These are phyloP conservation scores for Colletotrichum brevisporum DNA, from an alignment of 2,329 filamentous ascomycete genomes.

Conservation along the genomic window DNA sequence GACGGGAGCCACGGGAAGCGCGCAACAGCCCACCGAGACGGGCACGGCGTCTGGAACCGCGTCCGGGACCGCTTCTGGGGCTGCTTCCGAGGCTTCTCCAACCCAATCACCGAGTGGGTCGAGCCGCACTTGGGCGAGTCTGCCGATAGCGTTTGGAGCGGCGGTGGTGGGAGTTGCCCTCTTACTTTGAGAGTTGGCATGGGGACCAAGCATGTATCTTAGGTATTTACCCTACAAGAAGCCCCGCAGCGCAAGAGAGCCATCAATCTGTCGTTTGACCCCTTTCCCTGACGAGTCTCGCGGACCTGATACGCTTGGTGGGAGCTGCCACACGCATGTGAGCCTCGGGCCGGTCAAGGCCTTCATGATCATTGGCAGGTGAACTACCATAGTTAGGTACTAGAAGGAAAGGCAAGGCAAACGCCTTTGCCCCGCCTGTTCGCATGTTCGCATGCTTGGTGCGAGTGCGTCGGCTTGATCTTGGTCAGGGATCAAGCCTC, in stretches of 20 bases:
- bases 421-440: slow-evolving; percentile 29
- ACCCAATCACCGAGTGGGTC: slow-evolving; percentile 18
- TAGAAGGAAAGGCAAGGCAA: background rate
- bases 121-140: background rate
- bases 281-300: background rate
- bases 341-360: slow-evolving; percentile 27
- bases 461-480: slow-evolving; percentile 2
- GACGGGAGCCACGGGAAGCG: background rate
- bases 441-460: background rate
- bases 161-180: slow-evolving; percentile 1
- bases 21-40: slow-evolving; percentile 14
- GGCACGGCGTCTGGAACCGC: background rate
- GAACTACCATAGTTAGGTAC: background rate
- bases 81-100: slow-evolving; percentile 2
- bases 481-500: slow-evolving; percentile 18
- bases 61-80: background rate
- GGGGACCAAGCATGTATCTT: background rate
- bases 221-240: too few species aligned
- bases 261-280: background rate
- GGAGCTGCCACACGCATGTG: slow-evolving; percentile 15
- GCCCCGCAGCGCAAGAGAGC: too few species aligned
- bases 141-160: background rate
- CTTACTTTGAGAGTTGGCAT: background rate
- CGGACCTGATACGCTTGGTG: too few species aligned
- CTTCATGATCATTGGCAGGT: slow-evolving; percentile 14